Evolutionary conservation across 1,284 basidiomycete genomes (phyloP), one percentile per base, ranked within the genome.

Genomic region (Heterobasidion parviporum): DNA sequence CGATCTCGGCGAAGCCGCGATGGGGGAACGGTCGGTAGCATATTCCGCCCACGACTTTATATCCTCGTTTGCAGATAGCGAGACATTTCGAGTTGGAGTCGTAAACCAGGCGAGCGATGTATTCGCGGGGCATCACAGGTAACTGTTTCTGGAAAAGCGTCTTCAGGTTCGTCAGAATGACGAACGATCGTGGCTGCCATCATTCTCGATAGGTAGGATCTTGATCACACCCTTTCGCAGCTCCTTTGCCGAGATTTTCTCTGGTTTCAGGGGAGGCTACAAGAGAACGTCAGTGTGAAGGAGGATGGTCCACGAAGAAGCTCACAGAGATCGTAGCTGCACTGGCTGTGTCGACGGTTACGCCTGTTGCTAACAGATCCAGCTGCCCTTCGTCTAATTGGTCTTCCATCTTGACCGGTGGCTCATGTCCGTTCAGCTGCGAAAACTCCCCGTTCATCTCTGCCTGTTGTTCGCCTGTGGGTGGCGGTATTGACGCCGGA

Each of bases 81-180:
- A 99, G 80, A 47, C 85, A 85, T 67, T 89, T 89, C 50, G 97
- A 97, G 65, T 95, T 97, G 45, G 81, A 78, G 68, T 99, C 96
- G 61, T 94, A 92, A 0, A 99, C 96, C 14, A 99, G 80, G 41
- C 97, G 84, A 1, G 97, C 93, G 62, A 99, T 99, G 66, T 99
- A 99, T 69, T 99, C 97, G 65, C 94, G 79, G 18, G 97, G 97
- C 97, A 99, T 99, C 72, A 98, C 98, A 8, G 97, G 97, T 6
- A 99, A 74, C 70, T 99, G 97, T 61, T 93, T 92, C 69, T 98
- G 96, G 67, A 99, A 99, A 26, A 99, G 84, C 26, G 94, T 96
- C 74, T 98, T 99, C 59, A 98, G 78, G 10, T 94, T 94, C 0
- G 94, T 94, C 50, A 98, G 79, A 54, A 99, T 85, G 56, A 98